These are phyloP conservation scores for Ananas comosus DNA, from an alignment of 176 grass and related monocot genomes.

Conservation along the genomic window DNA sequence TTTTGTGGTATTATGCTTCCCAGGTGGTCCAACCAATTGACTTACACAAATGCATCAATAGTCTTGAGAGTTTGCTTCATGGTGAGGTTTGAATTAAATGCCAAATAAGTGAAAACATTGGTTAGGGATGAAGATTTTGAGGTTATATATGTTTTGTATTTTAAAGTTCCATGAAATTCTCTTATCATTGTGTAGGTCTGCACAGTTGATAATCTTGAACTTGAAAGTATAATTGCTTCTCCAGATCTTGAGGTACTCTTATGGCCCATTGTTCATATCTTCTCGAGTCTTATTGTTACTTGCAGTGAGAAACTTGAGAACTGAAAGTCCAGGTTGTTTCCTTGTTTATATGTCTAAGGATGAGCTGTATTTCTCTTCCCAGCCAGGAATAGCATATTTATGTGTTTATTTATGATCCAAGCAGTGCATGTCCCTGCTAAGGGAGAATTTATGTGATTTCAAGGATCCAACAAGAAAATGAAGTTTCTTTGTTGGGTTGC, in stretches of 20 bases:
- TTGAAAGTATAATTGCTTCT: constrained; percentile 73
- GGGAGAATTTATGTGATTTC: constrained; percentile 48
- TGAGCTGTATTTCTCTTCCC: constrained; percentile 10
- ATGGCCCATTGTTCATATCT: constrained; percentile 33
- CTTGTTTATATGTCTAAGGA: constrained; percentile 4
- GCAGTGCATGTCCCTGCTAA: constrained; percentile 50
- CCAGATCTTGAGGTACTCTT: constrained; percentile 58
- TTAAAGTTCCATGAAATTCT: background rate
- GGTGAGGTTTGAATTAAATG: constrained; percentile 47
- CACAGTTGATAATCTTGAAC: constrained; percentile 55
- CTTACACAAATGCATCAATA: constrained; percentile 90
- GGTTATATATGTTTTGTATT: background rate
- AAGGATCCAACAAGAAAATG: constrained; percentile 60
- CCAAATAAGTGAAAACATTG: background rate
- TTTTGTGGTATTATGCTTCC: constrained; percentile 15
- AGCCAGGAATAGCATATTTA: constrained; percentile 11
- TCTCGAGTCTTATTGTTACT: constrained; percentile 25
- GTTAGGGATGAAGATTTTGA: background rate
- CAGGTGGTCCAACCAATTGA: constrained; percentile 62
- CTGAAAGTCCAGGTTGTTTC: constrained; percentile 57
- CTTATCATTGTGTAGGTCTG: constrained; percentile 55
- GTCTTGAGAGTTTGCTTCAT: constrained; percentile 80
- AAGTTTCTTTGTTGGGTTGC: constrained; percentile 54
- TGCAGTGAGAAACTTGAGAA: constrained; percentile 47
- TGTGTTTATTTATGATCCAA: constrained; percentile 17